Conservation (phyloP, 2,329 filamentous ascomycete species). For the Amauroascus verrucosus region DNA sequence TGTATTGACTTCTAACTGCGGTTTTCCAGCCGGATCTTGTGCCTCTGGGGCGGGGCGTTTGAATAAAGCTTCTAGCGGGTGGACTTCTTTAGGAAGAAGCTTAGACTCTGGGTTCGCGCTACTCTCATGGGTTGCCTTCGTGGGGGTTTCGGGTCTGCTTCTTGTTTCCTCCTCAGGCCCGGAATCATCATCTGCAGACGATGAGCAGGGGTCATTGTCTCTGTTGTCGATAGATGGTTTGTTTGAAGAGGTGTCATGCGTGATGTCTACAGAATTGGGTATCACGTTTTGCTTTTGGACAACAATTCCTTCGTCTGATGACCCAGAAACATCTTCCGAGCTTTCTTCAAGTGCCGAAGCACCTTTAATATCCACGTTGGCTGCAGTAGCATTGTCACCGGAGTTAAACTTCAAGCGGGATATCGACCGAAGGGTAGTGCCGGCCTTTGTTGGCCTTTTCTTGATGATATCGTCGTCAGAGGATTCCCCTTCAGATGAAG, state of each 20-base stretch:
- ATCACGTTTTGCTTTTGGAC: background rate
- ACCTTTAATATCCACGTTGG: background rate
- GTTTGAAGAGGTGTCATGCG: background rate
- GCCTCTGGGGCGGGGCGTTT: conserved; percentile 52
- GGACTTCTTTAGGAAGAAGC: conserved; percentile 47
- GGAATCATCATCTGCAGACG: conserved; percentile 1
- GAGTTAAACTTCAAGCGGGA: background rate
- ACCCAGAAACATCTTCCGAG: background rate
- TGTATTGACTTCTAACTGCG: conserved; percentile 36
- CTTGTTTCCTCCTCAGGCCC: background rate
- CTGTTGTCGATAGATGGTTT: background rate
- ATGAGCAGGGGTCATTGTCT: background rate
- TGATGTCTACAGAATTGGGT: background rate
- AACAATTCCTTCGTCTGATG: conserved; percentile 16
- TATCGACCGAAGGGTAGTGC: background rate
- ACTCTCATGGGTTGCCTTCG: background rate
- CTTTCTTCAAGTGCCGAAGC: conserved; percentile 27
- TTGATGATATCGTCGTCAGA: conserved; percentile 11
- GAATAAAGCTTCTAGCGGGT: conserved; percentile 87
- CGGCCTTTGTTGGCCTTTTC: background rate
- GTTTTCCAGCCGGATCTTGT: conserved; percentile 24
- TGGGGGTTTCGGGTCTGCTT: background rate
- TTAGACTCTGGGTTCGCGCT: conserved; percentile 17
- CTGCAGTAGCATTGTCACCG: background rate
- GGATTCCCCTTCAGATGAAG: conserved; percentile 21